Evolutionary conservation across 257 asterid species (phyloP).

Genomic region (Solanum piurae): DNA sequence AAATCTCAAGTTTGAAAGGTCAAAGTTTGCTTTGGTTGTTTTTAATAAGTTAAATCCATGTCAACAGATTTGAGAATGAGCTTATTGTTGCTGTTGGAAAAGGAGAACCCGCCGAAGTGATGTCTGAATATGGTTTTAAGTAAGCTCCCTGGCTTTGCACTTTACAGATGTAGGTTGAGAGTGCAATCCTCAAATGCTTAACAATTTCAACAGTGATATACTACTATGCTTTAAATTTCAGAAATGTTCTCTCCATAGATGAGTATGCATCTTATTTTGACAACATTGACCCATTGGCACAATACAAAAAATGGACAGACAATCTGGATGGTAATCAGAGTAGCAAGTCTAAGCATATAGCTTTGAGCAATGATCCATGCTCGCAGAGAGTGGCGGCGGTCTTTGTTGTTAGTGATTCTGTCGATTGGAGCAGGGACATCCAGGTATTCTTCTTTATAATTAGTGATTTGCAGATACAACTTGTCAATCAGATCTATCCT

Average conservation of each 20-base stretch:
- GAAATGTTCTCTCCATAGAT: slow-evolving; percentile 71
- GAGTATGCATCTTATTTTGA: slow-evolving; percentile 72
- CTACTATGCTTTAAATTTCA: slow-evolving; percentile 18
- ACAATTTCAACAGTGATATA: not conserved
- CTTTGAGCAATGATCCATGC: slow-evolving; percentile 29
- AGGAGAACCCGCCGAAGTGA: slow-evolving; percentile 80
- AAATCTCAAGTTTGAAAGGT: slow-evolving; percentile 1
- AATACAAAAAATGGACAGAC: slow-evolving; percentile 49
- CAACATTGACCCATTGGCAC: slow-evolving; percentile 77
- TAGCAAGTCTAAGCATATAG: slow-evolving; percentile 14
- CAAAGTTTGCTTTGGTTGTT: not conserved
- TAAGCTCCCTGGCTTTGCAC: slow-evolving; percentile 18
- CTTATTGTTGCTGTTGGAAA: slow-evolving; percentile 73
- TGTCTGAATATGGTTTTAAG: slow-evolving; percentile 92
- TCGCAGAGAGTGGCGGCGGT: slow-evolving; percentile 73
- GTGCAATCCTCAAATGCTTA: not conserved
- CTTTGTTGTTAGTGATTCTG: slow-evolving; percentile 83
- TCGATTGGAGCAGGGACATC: slow-evolving; percentile 97
- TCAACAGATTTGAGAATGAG: slow-evolving; percentile 59
- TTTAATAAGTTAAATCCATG: not conserved
- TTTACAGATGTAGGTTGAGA: not conserved
- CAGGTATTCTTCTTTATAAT: slow-evolving; percentile 40
- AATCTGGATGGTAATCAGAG: slow-evolving; percentile 8
- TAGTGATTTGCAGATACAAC: not conserved
- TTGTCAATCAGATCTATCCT: not conserved